These are phyloP conservation scores for Phytopythium helicoides DNA, from an alignment of 352 stramenopile genomes.

Conservation along the genomic window DNA sequence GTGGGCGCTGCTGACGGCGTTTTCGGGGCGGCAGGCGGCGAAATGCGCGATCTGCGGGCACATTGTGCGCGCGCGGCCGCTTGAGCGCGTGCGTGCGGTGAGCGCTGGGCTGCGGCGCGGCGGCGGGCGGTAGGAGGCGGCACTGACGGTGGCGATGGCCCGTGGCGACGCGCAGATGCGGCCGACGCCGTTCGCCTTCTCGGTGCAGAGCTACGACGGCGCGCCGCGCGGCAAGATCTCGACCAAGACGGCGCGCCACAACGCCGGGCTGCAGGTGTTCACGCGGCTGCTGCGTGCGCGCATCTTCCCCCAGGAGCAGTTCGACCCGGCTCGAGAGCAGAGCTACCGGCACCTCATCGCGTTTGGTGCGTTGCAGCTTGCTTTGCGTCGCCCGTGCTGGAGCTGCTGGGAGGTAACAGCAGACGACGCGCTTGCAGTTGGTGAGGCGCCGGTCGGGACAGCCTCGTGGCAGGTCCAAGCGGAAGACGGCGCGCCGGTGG, in stretches of 20 bases:
- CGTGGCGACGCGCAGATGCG: slow-evolving; percentile 19
- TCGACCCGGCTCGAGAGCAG: slow-evolving; percentile 33
- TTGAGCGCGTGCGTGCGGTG: slow-evolving; percentile 4
- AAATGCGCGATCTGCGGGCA: slow-evolving; percentile 7
- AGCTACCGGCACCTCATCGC: slow-evolving; percentile 53
- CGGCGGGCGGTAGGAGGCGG: background rate
- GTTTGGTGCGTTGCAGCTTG: slow-evolving; percentile 42
- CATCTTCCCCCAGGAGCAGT: slow-evolving; percentile 34
- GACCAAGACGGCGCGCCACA: slow-evolving; percentile 13
- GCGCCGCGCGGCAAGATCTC: slow-evolving; percentile 17
- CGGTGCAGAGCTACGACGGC: slow-evolving; percentile 49
- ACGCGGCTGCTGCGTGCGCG: slow-evolving; percentile 42
- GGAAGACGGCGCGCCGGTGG: slow-evolving; percentile 40
- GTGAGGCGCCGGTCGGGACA: slow-evolving; percentile 62
- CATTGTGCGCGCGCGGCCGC: slow-evolving; percentile 4
- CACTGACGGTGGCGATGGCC: background rate
- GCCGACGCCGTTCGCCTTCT: slow-evolving; percentile 41
- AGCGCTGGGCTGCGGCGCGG: background rate
- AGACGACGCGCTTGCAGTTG: slow-evolving; percentile 32
- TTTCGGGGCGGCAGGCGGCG: background rate
- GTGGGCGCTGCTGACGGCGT: background rate
- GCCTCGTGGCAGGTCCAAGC: slow-evolving; percentile 41
- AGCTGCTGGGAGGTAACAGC: slow-evolving; percentile 4
- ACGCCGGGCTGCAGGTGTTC: slow-evolving; percentile 47
- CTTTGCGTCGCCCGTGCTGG: slow-evolving; percentile 1